These are phyloP conservation scores for Amanita phalloides DNA, from an alignment of 768 basidiomycete genomes.

Conservation along the genomic window DNA sequence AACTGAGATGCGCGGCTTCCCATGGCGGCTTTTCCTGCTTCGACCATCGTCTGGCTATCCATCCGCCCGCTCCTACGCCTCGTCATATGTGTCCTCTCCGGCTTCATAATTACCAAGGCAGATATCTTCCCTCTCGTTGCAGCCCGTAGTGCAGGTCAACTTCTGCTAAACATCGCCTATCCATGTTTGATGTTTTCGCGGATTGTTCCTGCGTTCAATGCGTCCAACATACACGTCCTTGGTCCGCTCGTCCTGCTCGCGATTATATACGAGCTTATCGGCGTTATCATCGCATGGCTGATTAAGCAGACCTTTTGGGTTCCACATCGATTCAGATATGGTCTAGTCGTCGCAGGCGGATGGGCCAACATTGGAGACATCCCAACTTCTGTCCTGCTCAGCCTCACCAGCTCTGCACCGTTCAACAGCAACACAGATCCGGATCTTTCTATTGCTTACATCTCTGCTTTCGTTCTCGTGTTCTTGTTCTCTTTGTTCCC, in stretches of 20 bases:
- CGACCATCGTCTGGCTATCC: neutral
- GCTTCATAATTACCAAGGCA: slow-evolving; percentile 47
- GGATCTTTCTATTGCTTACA: slow-evolving; percentile 55
- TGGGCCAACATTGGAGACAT: slow-evolving; percentile 67
- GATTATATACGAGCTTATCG: slow-evolving; percentile 45
- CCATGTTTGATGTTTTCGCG: slow-evolving; percentile 64
- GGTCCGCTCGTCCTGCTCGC: slow-evolving; percentile 58
- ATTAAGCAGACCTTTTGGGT: slow-evolving; percentile 63
- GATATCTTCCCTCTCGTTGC: slow-evolving; percentile 51
- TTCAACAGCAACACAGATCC: slow-evolving; percentile 51
- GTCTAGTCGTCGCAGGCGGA: slow-evolving; percentile 56
- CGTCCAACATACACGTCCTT: slow-evolving; percentile 43
- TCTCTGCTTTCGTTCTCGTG: slow-evolving; percentile 49
- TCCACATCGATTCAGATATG: slow-evolving; percentile 66
- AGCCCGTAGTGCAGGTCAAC: slow-evolving; percentile 47
- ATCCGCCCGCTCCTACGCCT: neutral
- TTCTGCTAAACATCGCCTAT: slow-evolving; percentile 51
- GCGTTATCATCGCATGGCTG: slow-evolving; percentile 42
- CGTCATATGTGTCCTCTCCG: slow-evolving; percentile 35
- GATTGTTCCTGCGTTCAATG: slow-evolving; percentile 55
- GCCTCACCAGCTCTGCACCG: slow-evolving; percentile 47
- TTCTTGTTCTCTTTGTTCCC: slow-evolving; percentile 58
- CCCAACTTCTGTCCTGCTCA: slow-evolving; percentile 55
- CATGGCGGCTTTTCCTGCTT: neutral
- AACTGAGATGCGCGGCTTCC: neutral